Conservation (phyloP, 2,329 filamentous ascomycete genomes). For the Tympanopsis confertula region DNA sequence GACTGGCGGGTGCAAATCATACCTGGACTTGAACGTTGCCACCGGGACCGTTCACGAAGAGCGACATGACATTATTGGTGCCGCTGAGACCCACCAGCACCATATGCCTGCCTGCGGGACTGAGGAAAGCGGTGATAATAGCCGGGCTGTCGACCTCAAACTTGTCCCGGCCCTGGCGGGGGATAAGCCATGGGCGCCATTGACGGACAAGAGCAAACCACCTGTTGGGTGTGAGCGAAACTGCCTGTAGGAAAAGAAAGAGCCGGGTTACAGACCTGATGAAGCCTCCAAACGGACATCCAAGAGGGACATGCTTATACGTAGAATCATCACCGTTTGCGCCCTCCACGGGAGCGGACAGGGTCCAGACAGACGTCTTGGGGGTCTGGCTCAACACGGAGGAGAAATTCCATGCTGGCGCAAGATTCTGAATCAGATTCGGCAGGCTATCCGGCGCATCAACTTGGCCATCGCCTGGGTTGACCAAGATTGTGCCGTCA, state of each 20-base stretch:
- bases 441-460: constrained; percentile 30
- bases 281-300: neutral
- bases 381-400: neutral
- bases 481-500: constrained; percentile 52
- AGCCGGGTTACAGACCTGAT: neutral
- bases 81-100: constrained; percentile 72
- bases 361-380: neutral
- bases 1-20: constrained; percentile 2
- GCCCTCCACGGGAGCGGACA: no score
- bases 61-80: constrained; percentile 54
- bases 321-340: no score
- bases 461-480: constrained; percentile 25
- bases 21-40: constrained; percentile 60
- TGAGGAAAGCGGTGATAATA: constrained; percentile 67
- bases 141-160: constrained; percentile 68
- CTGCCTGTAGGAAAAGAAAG: neutral
- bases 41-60: constrained; percentile 52
- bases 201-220: constrained; percentile 76
- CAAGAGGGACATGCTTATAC: no score
- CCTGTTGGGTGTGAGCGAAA: constrained; percentile 22
- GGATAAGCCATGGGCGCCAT: constrained; percentile 76
- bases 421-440: neutral
- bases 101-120: constrained; percentile 58
- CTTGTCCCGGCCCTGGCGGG: constrained; percentile 62
- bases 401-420: neutral